Percentiles rank a stretch among this genome's conserved stretches.
These are phyloP conservation scores for Marvania coccoides DNA, from an alignment of 139 green algal genomes.

Conservation along the genomic window DNA sequence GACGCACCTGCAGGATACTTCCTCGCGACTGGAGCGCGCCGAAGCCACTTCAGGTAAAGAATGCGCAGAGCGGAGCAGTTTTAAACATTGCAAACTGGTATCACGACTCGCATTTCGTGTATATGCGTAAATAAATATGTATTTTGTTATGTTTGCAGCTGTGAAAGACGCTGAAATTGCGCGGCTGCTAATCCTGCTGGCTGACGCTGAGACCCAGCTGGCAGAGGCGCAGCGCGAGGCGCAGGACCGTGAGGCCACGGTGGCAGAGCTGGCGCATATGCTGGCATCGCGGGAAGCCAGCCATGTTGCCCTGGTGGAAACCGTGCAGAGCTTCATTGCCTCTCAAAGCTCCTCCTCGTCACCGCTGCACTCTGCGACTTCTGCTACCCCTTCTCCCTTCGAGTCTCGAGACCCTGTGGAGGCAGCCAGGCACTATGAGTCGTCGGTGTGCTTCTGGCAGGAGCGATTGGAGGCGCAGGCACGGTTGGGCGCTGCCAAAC, in stretches of 20 bases:
- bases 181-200: background rate
- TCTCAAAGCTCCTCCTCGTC: background rate
- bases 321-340: constrained; percentile 1
- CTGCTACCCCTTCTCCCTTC: background rate
- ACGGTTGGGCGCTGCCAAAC: background rate
- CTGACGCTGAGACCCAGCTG: background rate
- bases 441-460: background rate
- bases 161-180: background rate
- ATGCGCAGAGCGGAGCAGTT: too few relatives aligned
- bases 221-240: background rate
- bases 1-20: background rate
- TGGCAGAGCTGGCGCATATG: background rate
- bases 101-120: too few relatives aligned
- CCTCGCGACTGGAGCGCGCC: background rate
- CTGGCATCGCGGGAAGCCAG: background rate
- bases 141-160: too few relatives aligned
- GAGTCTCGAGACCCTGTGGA: background rate
- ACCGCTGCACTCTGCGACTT: background rate
- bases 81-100: too few relatives aligned
- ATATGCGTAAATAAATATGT: too few relatives aligned
- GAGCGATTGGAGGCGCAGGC: background rate
- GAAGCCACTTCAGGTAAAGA: background rate
- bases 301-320: background rate
- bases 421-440: background rate
- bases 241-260: background rate